Base-by-base conservation (phyloP, 78 protist species). In the Paratrimastix pyriformis region DNA sequence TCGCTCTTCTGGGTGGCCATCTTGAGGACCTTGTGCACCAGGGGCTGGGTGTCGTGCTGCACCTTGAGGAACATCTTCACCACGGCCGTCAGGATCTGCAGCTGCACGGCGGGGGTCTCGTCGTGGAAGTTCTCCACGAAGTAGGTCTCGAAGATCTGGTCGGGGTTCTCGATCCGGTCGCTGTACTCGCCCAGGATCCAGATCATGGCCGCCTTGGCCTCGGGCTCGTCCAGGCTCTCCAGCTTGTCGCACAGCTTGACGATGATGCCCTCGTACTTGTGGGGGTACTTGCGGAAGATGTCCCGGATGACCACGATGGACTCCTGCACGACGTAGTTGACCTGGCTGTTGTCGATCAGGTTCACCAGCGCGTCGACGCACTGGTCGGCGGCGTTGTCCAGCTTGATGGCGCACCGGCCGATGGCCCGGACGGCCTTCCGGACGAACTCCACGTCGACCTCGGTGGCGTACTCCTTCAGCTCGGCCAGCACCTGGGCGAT, bases 171-270 rank as follows among this genome's bases (percentile, higher is more conserved):
- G 80, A 96, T 96, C 37, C 96, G 90, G 62, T 88, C 98, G 3
- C 97, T 92, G 80, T 96, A 97, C 82, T 97, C 98, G 54, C 99
- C 97, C 26, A 96, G 79, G 76, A 97, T 96, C 99, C 99, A 97
- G 43, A 96, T 84, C 96, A 97, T 92, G n/a, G 98, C 77, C 0
- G 82, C 93, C 84, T 96, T 95, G 62, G 99, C 97, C 76, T 94
- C 98, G n/a, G 98, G 96, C 78, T 97, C 97, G 83, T 97, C 99
- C 45, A 97, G 94, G 13, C 91, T 84, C 70, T 94, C 97, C 58
- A 97, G 91, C 69, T 94, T 93, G 76, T 92, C 96, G 84, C 98
- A 93, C 43, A 97, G 88, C 24, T 82, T 79, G 35, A 86, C 96
- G 65, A 97, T 96, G 90, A 96, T 81, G 45, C 81, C 55, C 84